These are phyloP conservation scores for Phytophthora sojae DNA, from an alignment of 352 stramenopile genomes.

Conservation along the genomic window DNA sequence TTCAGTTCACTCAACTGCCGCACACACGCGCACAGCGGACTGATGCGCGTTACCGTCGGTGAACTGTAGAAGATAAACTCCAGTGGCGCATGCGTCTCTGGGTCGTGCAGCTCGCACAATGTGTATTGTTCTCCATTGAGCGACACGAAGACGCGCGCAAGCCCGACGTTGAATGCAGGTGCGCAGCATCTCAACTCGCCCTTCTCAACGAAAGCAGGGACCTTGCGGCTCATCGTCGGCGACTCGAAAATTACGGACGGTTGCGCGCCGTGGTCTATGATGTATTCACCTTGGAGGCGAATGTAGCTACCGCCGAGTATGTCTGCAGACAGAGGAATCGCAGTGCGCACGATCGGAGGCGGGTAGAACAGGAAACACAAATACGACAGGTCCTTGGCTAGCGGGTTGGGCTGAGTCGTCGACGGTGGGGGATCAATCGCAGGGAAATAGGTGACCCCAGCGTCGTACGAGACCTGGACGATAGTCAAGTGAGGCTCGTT, in stretches of 20 bases:
- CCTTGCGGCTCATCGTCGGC: conserved; percentile 57
- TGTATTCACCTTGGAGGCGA: conserved; percentile 59
- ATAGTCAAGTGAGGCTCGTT: conserved; percentile 66
- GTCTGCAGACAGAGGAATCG: conserved; percentile 70
- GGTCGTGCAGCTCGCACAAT: conserved; percentile 67
- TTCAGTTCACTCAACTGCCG: conserved; percentile 54
- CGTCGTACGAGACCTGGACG: conserved; percentile 77
- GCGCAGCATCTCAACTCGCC: conserved; percentile 71
- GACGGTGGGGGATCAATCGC: conserved; percentile 15
- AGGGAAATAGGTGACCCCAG: conserved; percentile 46
- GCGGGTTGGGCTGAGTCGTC: conserved; percentile 16
- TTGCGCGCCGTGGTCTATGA: conserved; percentile 74
- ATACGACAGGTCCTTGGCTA: conserved; percentile 69
- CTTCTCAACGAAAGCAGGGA: conserved; percentile 72
- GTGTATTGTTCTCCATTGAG: conserved; percentile 84
- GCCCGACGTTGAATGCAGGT: conserved; percentile 67
- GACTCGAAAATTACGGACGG: conserved; percentile 72
- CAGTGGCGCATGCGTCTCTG: conserved; percentile 44
- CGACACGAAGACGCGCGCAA: conserved; percentile 65
- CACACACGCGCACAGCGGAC: conserved; percentile 66
- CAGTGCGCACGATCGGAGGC: conserved; percentile 51
- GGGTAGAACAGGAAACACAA: conserved; percentile 85
- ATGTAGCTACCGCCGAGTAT: conserved; percentile 74
- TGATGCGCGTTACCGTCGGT: conserved; percentile 58
- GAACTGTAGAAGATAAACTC: conserved; percentile 84